phyloP scores from a whole-genome alignment of 495 filamentous ascomycete species.

The Lasiosphaeriaceae sp. region DNA sequence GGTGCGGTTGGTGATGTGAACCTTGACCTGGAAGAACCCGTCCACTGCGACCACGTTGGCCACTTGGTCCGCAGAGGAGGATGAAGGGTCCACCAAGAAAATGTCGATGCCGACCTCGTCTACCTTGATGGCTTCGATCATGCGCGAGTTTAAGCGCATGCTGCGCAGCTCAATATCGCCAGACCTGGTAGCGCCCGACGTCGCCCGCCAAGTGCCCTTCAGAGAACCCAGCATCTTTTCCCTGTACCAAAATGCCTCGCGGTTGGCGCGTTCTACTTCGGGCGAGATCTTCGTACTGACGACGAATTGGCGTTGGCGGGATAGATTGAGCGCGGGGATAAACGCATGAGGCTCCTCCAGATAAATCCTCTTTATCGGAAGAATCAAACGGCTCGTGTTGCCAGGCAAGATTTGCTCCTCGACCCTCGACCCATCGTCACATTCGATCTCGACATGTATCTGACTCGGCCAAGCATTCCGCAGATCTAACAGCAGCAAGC shows the following conservation, averaged over 20 bases:
- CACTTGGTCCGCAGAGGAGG: background rate
- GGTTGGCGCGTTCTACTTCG: slow-evolving; percentile 69
- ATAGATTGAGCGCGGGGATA: slow-evolving; percentile 76
- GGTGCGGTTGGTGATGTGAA: slow-evolving; percentile 70
- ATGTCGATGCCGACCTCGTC: slow-evolving; percentile 75
- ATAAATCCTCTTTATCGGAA: slow-evolving; percentile 73
- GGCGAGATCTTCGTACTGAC: slow-evolving; percentile 77
- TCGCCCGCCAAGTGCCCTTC: slow-evolving; percentile 58
- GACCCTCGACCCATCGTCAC: slow-evolving; percentile 30
- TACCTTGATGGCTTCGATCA: slow-evolving; percentile 79
- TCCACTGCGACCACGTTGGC: slow-evolving; percentile 54
- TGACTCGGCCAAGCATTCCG: slow-evolving; percentile 83
- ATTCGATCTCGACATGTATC: slow-evolving; percentile 56
- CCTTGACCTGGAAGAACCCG: slow-evolving; percentile 63
- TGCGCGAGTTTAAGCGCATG: slow-evolving; percentile 66
- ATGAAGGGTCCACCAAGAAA: slow-evolving; percentile 35
- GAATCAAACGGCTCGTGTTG: slow-evolving; percentile 69
- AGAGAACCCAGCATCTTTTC: slow-evolving; percentile 74
- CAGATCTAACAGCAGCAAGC: slow-evolving; percentile 76
- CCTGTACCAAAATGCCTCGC: slow-evolving; percentile 91
- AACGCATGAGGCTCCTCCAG: slow-evolving; percentile 70
- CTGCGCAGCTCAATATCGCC: slow-evolving; percentile 73
- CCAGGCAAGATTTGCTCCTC: slow-evolving; percentile 68
- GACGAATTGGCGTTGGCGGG: slow-evolving; percentile 79
- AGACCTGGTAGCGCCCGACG: slow-evolving; percentile 47